Conservation (phyloP, 1,284 basidiomycete species). For the Gymnopus androsaceus region DNA sequence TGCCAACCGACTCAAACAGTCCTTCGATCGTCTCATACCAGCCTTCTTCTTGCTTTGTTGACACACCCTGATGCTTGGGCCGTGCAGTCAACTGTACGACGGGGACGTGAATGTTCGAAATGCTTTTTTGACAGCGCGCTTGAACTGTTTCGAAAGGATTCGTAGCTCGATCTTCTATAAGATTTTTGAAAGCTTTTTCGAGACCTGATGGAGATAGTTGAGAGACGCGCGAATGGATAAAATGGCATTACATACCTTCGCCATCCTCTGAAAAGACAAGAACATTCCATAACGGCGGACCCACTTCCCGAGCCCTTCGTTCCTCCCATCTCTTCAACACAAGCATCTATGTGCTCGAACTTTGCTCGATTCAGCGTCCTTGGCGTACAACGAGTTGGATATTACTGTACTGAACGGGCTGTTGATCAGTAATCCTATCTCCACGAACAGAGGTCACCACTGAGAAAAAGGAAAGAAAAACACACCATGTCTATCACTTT, state of each 20-base stretch:
- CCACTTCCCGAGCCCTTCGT: conserved; percentile 31
- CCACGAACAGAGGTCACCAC: neutral
- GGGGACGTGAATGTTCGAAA: conserved; percentile 29
- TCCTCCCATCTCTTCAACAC: conserved; percentile 45
- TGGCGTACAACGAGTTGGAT: conserved; percentile 40
- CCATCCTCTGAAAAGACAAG: conserved; percentile 30
- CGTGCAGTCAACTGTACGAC: conserved; percentile 35
- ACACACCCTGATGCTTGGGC: conserved; percentile 26
- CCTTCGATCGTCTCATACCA: conserved; percentile 46
- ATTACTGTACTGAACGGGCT: conserved; percentile 39
- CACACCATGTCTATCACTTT: conserved; percentile 46
- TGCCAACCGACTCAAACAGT: conserved; percentile 71
- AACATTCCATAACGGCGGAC: conserved; percentile 44
- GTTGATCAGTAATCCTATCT: conserved; percentile 6
- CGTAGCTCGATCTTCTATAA: neutral
- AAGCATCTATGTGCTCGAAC: conserved; percentile 34
- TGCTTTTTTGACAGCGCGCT: conserved; percentile 17
- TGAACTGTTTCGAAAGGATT: neutral
- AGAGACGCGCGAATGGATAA: neutral
- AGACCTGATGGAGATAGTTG: conserved; percentile 17
- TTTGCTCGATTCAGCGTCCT: conserved; percentile 31
- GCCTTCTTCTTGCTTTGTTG: conserved; percentile 27
- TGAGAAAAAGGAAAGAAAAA: conserved; percentile 15
- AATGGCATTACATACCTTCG: conserved; percentile 22
- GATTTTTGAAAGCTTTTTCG: neutral